Evolutionary conservation across 495 filamentous ascomycete genomes (phyloP).

Genomic region (Astrocystis sublimbata): DNA sequence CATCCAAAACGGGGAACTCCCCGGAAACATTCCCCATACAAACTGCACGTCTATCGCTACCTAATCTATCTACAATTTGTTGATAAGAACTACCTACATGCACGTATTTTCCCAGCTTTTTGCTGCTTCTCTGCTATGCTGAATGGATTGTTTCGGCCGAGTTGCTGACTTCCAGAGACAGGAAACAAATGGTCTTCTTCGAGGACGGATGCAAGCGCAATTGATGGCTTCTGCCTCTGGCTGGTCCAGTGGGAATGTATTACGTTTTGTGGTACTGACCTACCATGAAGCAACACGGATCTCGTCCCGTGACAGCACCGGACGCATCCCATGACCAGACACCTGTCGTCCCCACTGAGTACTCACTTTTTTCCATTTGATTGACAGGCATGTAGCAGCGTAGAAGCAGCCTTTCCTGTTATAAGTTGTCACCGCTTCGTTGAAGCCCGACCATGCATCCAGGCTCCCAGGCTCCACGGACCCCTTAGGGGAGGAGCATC

Average conservation of each 20-base stretch:
- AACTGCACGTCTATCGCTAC: no score
- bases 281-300: background rate
- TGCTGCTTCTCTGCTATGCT: no score
- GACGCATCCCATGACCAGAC: constrained; percentile 11
- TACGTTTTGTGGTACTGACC: background rate
- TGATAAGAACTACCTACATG: no score
- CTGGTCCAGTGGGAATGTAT: background rate
- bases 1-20: constrained; percentile 4
- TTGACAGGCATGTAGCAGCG: background rate
- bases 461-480: background rate
- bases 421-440: constrained; percentile 17
- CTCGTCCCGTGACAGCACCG: constrained; percentile 16
- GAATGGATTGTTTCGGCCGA: no score
- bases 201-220: background rate
- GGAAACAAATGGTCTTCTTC: no score
- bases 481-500: background rate
- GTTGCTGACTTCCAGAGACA: no score
- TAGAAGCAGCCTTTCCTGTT: background rate
- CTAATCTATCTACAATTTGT: no score
- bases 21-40: background rate
- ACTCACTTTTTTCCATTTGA: background rate
- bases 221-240: background rate
- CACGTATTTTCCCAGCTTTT: no score
- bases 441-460: background rate
- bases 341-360: background rate